Evolutionary conservation across 768 basidiomycete species (phyloP).

Genomic region (Boletus huronensis): DNA sequence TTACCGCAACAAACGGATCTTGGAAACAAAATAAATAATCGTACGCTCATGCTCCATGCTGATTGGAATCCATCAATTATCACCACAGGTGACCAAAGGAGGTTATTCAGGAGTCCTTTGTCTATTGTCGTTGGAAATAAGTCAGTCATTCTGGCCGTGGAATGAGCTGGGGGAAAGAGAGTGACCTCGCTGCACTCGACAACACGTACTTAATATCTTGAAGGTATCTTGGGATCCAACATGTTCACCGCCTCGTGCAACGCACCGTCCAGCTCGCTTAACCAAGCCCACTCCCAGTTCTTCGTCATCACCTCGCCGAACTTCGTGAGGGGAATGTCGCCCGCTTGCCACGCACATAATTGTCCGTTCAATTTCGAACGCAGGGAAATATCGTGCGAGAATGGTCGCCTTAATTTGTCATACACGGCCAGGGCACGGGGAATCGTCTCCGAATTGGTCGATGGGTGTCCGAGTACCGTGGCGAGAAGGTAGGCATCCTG

Average conservation of each 20-base stretch:
- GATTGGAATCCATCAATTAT: background rate
- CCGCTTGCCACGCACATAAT: slow-evolving; percentile 13
- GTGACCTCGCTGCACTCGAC: background rate
- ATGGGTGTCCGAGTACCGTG: slow-evolving; percentile 42
- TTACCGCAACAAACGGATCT: background rate
- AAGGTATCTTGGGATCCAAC: slow-evolving; percentile 3
- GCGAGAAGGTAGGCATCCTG: slow-evolving; percentile 39
- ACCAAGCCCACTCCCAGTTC: slow-evolving; percentile 56
- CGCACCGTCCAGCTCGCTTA: slow-evolving; percentile 20
- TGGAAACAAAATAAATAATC: background rate
- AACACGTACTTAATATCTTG: background rate
- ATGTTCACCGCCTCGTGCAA: slow-evolving; percentile 18
- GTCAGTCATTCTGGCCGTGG: too few relatives aligned
- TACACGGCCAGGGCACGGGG: slow-evolving; percentile 43
- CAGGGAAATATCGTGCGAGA: slow-evolving; percentile 35
- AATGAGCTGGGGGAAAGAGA: background rate
- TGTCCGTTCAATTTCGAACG: slow-evolving; percentile 20
- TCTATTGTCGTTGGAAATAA: background rate
- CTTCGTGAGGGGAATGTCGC: slow-evolving; percentile 32
- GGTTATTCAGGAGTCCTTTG: background rate
- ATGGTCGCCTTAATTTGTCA: slow-evolving; percentile 49
- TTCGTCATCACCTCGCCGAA: slow-evolving; percentile 42
- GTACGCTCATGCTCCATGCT: background rate
- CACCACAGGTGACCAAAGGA: too few relatives aligned
- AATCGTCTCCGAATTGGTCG: slow-evolving; percentile 34